phyloP scores from a whole-genome alignment of 2,329 filamentous ascomycete genomes.

The Cercospora berteroae region DNA sequence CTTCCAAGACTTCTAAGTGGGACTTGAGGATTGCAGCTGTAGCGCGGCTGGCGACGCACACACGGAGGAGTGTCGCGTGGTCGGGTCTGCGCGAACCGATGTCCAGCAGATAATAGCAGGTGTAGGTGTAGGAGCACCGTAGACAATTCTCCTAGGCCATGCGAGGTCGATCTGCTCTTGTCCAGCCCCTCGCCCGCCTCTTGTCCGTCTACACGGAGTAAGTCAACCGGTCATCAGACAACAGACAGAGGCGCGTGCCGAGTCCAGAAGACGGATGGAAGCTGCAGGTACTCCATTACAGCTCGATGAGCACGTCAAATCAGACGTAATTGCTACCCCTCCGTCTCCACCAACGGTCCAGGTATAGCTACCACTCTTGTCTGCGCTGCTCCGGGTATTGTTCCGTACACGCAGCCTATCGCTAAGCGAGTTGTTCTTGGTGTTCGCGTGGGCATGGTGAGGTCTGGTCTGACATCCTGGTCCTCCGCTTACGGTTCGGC shows the following conservation, averaged over 20 bases:
- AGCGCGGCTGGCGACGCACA: constrained; percentile 4
- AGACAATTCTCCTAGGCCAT: neutral
- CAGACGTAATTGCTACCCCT: constrained; percentile 11
- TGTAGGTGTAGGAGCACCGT: neutral
- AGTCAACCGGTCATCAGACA: neutral
- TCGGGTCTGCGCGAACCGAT: neutral
- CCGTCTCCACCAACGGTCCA: constrained; percentile 2
- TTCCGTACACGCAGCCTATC: neutral
- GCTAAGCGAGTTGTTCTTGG: constrained; percentile 7
- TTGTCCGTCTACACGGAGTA: neutral
- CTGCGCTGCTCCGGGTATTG: neutral
- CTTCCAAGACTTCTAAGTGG: constrained; percentile 1
- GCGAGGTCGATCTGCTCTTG: neutral
- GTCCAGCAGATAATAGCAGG: neutral
- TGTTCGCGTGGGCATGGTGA: constrained; percentile 5
- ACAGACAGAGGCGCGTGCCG: neutral
- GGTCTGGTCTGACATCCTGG: neutral
- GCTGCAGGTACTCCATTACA: constrained; percentile 13
- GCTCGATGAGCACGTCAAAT: constrained; percentile 3
- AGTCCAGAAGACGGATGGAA: constrained; percentile 7
- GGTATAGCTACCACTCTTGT: neutral
- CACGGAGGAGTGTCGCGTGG: constrained; percentile 19
- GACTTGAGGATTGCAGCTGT: neutral
- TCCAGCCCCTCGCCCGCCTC: neutral
- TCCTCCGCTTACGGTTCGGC: neutral